Evolutionary conservation across 2,329 filamentous ascomycete genomes (phyloP), one percentile per base, ranked within the genome.

Genomic region (Venturia pyrina): DNA sequence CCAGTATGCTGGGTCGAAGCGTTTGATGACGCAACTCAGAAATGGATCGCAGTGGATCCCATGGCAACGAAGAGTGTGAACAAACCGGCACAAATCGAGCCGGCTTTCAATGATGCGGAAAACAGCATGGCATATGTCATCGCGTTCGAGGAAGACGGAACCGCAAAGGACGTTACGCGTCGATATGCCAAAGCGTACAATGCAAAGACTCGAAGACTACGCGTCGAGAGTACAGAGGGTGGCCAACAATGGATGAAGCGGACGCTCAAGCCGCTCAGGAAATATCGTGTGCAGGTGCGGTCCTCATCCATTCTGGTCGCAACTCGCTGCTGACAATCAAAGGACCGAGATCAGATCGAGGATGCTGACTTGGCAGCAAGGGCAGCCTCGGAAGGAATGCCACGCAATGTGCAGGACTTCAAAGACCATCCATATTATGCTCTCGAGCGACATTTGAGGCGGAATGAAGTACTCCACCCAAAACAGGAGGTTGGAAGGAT

Each of bases 1-100:
- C 95, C 95, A 0, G 83, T 98, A 3, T 98, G 92, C 73, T 99
- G 95, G 95, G 88, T 97, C 0, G 95, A 99, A 77, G 88, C 91
- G 3, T 90, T 96, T 69, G 93, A 97, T 69, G 81, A 87, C 64
- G 89, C 89, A 0, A 86, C 91, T 69, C 90, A 97, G 73, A 96
- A 91, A 79, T 99, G 95, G 95, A 85, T 96, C 65, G 84, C 91
- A 0, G 85, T 95, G 46, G 95, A 99, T 73, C 87, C 93, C 0
- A 76, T 97, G 0, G 91, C 95, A 1, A 96, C 93, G 0, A 82
- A 85, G 65, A 89, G 87, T 69, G 86, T 96, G 65, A 90, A 87
- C 73, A 92, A 89, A 67, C 85, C 91, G 0, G 83, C 82, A 40
- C 87, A 84, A 60, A 80, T 99, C 37, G 95, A 99, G 72, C 95